Conservation (phyloP, 306 rosid species). For the Prunus armeniaca region DNA sequence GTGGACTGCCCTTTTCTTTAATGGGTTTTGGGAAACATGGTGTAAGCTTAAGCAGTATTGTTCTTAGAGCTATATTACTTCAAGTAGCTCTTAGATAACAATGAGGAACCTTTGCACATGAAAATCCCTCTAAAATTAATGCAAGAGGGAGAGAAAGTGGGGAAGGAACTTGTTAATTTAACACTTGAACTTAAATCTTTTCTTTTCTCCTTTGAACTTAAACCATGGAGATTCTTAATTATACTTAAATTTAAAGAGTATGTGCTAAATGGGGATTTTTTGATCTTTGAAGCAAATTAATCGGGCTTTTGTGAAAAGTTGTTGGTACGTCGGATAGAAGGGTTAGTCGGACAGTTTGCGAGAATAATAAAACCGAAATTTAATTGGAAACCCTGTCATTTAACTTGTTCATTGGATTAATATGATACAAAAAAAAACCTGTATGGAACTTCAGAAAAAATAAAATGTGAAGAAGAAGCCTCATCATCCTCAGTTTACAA, state of each 20-base stretch:
- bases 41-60: not conserved
- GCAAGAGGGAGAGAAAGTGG: not conserved
- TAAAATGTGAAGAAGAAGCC: slow-evolving; percentile 41
- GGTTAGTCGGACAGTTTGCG: too few relatives aligned
- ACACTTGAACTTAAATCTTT: not conserved
- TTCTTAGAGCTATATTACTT: slow-evolving; percentile 4
- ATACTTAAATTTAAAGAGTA: not conserved
- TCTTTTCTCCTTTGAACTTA: too few relatives aligned
- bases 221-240: too few relatives aligned
- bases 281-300: too few relatives aligned
- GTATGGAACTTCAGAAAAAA: not conserved
- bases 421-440: slow-evolving; percentile 37
- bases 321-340: too few relatives aligned
- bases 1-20: slow-evolving; percentile 24
- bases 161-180: not conserved
- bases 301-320: too few relatives aligned
- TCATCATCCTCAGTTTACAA: slow-evolving; percentile 60
- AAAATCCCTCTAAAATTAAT: not conserved
- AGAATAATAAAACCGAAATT: not conserved
- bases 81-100: not conserved
- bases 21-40: not conserved
- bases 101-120: slow-evolving; percentile 15
- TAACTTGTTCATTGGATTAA: slow-evolving; percentile 26
- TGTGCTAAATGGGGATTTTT: not conserved
- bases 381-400: slow-evolving; percentile 18